phyloP scores from a whole-genome alignment of 2,329 filamentous ascomycete genomes.

The Cercospora sp. region DNA sequence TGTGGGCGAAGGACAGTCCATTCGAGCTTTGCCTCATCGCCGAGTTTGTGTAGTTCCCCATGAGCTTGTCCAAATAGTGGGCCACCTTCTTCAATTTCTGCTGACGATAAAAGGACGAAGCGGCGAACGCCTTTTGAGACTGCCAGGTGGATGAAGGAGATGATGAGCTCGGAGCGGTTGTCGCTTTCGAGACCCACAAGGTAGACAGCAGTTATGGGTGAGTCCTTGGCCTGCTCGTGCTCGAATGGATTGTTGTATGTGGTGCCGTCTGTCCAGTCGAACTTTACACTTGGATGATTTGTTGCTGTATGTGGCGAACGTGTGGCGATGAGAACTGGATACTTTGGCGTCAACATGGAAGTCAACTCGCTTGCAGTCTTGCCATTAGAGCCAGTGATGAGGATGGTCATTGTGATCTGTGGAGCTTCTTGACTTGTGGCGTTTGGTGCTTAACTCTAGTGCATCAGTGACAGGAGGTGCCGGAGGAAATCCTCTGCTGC shows the following conservation, averaged over 20 bases:
- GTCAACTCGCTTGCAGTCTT: slow-evolving; percentile 22
- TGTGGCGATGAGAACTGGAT: slow-evolving; percentile 16
- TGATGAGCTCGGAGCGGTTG: slow-evolving; percentile 33
- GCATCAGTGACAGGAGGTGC: neutral
- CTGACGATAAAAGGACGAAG: slow-evolving; percentile 46
- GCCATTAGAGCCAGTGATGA: slow-evolving; percentile 25
- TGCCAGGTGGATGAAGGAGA: slow-evolving; percentile 48
- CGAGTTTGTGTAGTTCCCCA: slow-evolving; percentile 26
- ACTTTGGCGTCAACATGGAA: slow-evolving; percentile 11
- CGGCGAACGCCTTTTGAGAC: slow-evolving; percentile 39
- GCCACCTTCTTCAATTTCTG: slow-evolving; percentile 17
- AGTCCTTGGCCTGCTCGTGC: neutral
- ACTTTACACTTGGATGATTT: neutral
- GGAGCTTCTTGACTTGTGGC: neutral
- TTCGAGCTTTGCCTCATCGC: slow-evolving; percentile 36
- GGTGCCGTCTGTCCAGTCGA: neutral
- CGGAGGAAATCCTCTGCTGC: too few relatives aligned
- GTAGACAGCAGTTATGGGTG: neutral
- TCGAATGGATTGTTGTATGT: neutral
- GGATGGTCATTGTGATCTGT: slow-evolving; percentile 21
- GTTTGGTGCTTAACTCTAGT: neutral
- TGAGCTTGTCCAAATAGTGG: slow-evolving; percentile 16
- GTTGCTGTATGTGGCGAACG: slow-evolving; percentile 6
- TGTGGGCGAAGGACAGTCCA: slow-evolving; percentile 45
- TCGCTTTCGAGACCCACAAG: neutral